A percentile compares a stretch with the other conserved stretches of the same genome.
These are phyloP conservation scores for Stephanodiscus minutulus DNA, from an alignment of 108 stramenopile genomes.

Conservation along the genomic window DNA sequence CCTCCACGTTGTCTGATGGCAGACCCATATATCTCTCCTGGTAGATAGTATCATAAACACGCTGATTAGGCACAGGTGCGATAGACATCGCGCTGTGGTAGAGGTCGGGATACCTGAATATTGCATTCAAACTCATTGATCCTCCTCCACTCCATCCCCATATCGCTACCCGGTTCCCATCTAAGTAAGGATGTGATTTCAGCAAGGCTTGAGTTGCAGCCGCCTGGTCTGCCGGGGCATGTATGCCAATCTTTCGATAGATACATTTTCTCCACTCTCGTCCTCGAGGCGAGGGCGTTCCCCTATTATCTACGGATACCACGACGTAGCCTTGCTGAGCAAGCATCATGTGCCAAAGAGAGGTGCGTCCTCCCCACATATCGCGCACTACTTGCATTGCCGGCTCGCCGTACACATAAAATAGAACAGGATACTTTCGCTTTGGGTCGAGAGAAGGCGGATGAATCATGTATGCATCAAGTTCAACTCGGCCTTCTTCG, in stretches of 20 bases:
- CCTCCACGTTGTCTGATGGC: constrained; percentile 47
- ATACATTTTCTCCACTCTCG: constrained; percentile 50
- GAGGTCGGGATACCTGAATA: constrained; percentile 44
- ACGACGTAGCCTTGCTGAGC: constrained; percentile 43
- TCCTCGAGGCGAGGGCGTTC: constrained; percentile 45
- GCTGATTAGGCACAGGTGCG: constrained; percentile 48
- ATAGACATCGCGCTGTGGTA: constrained; percentile 45
- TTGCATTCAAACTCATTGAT: constrained; percentile 51
- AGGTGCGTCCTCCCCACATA: constrained; percentile 50
- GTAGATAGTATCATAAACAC: constrained; percentile 49
- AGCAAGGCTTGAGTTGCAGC: constrained; percentile 32
- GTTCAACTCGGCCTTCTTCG: constrained; percentile 30
- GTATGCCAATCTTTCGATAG: constrained; percentile 46
- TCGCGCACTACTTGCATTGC: constrained; percentile 50
- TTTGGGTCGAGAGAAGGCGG: constrained; percentile 37
- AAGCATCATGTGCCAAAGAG: constrained; percentile 49
- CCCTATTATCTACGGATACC: constrained; percentile 45
- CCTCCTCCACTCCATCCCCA: constrained; percentile 54
- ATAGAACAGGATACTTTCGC: constrained; percentile 42
- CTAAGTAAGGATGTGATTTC: constrained; percentile 43
- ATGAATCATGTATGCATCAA: constrained; percentile 48
- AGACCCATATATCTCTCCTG: constrained; percentile 51
- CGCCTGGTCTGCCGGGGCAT: constrained; percentile 47
- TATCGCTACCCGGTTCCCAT: constrained; percentile 41
- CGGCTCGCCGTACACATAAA: constrained; percentile 49